Evolutionary conservation across 1,284 basidiomycete genomes (phyloP).

Genomic region (Moesziomyces aphidis): DNA sequence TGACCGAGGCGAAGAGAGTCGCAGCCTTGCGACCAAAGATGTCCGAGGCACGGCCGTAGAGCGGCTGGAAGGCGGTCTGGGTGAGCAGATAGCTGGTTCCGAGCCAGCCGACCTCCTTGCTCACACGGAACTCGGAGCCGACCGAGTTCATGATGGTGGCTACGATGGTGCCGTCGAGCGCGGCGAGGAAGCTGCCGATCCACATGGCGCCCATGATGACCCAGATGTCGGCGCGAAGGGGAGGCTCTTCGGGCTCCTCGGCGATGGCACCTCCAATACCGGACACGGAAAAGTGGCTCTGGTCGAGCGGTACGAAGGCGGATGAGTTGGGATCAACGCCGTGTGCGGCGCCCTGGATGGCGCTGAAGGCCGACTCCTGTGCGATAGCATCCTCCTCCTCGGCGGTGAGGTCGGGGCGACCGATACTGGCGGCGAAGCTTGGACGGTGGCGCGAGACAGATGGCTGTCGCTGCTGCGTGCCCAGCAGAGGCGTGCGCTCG

Average conservation of each 20-base stretch:
- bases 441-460: constrained; percentile 42
- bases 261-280: constrained; percentile 20
- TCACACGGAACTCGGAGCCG: constrained; percentile 65
- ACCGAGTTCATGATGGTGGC: constrained; percentile 63
- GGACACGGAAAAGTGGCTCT: constrained; percentile 58
- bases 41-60: constrained; percentile 64
- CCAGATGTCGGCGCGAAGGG: constrained; percentile 55
- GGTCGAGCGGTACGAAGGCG: constrained; percentile 61
- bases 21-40: constrained; percentile 66
- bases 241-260: constrained; percentile 41
- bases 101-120: constrained; percentile 63
- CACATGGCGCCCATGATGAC: constrained; percentile 66
- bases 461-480: constrained; percentile 20
- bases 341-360: constrained; percentile 59
- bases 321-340: constrained; percentile 66
- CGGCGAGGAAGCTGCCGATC: constrained; percentile 64
- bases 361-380: constrained; percentile 63
- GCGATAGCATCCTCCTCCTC: constrained; percentile 60
- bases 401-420: constrained; percentile 40
- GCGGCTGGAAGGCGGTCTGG: constrained; percentile 66
- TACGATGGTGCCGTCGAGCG: constrained; percentile 65
- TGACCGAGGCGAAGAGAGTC: constrained; percentile 62
- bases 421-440: constrained; percentile 49
- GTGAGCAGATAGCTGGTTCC: constrained; percentile 66
- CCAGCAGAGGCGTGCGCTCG: constrained; percentile 56